Conservation (phyloP, 257 asterid species). For the Plantago elongata region DNA sequence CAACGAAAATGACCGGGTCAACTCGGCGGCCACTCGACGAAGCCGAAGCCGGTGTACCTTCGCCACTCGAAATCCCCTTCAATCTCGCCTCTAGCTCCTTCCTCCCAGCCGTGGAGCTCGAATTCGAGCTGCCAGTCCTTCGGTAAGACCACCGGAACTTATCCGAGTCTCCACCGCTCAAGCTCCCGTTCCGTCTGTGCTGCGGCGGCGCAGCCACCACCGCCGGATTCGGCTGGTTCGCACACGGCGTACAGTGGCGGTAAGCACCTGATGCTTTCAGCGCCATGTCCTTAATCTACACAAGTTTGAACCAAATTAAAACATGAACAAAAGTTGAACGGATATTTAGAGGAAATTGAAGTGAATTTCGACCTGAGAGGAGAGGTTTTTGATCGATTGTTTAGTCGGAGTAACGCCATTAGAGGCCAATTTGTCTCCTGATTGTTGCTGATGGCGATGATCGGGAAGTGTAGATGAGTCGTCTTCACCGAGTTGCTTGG, state of each 20-base stretch:
- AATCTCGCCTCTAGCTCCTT: slow-evolving; percentile 84
- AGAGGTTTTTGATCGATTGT: slow-evolving; percentile 55
- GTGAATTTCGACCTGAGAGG: slow-evolving; percentile 57
- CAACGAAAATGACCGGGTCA: slow-evolving; percentile 78
- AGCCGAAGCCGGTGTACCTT: slow-evolving; percentile 82
- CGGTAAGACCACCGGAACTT: slow-evolving; percentile 79
- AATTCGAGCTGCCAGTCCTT: slow-evolving; percentile 80
- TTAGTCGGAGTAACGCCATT: slow-evolving; percentile 41
- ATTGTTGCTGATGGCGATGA: slow-evolving; percentile 19
- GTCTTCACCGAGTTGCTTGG: slow-evolving; percentile 58
- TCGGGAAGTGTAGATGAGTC: slow-evolving; percentile 39
- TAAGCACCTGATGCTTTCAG: slow-evolving; percentile 96
- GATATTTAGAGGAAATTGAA: background rate
- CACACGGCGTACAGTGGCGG: slow-evolving; percentile 71
- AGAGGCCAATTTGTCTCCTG: slow-evolving; percentile 28
- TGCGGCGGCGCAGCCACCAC: slow-evolving; percentile 13
- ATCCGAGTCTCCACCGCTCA: slow-evolving; percentile 54
- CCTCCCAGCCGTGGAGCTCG: slow-evolving; percentile 66
- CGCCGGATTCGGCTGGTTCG: slow-evolving; percentile 32
- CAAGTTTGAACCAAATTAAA: background rate
- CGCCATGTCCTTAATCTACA: slow-evolving; percentile 89
- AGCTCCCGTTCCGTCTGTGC: slow-evolving; percentile 33
- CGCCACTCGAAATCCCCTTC: slow-evolving; percentile 91
- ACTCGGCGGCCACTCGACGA: slow-evolving; percentile 93
- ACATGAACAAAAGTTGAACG: background rate